A percentile compares a stretch with the other conserved stretches of the same genome.
Evolutionary conservation across 805 yeast species (phyloP).

Genomic region (Soucietia sequanensis): DNA sequence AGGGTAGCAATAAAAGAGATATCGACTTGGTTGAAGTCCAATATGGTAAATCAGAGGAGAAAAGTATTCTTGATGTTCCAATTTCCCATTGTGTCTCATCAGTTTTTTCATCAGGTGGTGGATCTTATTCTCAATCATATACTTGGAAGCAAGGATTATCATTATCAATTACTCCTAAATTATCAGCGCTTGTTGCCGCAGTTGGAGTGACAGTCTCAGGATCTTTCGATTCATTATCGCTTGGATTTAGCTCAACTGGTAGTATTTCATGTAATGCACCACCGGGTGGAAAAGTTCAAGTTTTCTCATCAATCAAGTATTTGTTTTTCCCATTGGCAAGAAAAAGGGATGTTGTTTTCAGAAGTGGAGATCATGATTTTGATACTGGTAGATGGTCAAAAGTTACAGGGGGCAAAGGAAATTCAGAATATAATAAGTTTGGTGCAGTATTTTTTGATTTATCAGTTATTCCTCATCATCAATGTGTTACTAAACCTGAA

Average conservation of each 20-base stretch:
- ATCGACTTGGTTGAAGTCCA: conserved; percentile 18
- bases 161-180: conserved; percentile 4
- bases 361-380: conserved; percentile 5
- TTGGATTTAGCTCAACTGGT: conserved; percentile 11
- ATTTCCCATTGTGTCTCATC: conserved; percentile 17
- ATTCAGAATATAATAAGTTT: conserved; percentile 6
- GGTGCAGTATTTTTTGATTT: conserved; percentile 16
- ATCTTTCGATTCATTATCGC: conserved; percentile 9
- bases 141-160: conserved; percentile 8
- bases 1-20: conserved; percentile 4
- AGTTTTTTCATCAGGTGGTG: conserved; percentile 13
- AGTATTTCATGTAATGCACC: conserved; percentile 14
- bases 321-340: conserved; percentile 13
- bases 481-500: conserved; percentile 14
- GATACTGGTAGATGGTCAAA: conserved; percentile 9
- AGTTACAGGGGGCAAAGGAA: neutral
- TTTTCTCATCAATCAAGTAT: conserved; percentile 14
- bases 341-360: conserved; percentile 8
- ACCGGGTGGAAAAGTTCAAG: conserved; percentile 17
- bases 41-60: conserved; percentile 10
- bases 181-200: conserved; percentile 3
- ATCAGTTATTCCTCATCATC: conserved; percentile 9
- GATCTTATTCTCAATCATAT: conserved; percentile 13
- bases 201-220: conserved; percentile 9
- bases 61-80: conserved; percentile 10